Base-by-base conservation (phyloP, 139 green algal species). In the Haematococcus lacustris region DNA sequence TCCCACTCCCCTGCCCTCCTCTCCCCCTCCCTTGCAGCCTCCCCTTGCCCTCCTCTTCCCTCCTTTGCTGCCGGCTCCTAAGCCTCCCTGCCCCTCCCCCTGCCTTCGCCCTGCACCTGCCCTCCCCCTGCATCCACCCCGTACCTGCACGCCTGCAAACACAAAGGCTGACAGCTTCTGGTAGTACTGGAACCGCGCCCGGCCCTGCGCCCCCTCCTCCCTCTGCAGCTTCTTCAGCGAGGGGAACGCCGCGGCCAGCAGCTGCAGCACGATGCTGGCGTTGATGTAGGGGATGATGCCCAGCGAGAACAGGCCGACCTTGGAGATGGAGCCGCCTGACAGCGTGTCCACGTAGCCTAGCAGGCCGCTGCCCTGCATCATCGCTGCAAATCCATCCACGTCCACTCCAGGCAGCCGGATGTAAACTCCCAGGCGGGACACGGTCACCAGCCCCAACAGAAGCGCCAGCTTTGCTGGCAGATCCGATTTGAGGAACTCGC, bases 271-370 rank as follows among this genome's bases (percentile, higher is more conserved):
- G 83, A 99, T 99, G 76, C 89, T 96, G 25, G 93, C 87, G 78
- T 99, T 99, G 90, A 99, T 99, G 90, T 97, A 98, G 38, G 94
- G 95, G 70, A 99, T 94, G 80, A 99, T 99, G 68, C 95, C 95
- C n/a, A 98, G 89, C 5, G 88, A 96, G 82, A 99, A 99, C 7
- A 99, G 78, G n/a, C 94, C 94, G 2, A 96, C 88, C 70, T 88
- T 85, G 59, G 80, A 87, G 68, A 93, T 91, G 43, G 83, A 93
- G 6, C 88, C 88, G 17, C 87, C 91, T 21, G 89, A 93, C 28
- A 98, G 80, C 0, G 91, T 90, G 80, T 99, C 95, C 39, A 99
- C 90, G 83, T 97, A 97, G 2, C 90, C 88, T 35, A 99, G 84
- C 38, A 98, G 73, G 28, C 92, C 91, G 3, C 74, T 85, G 38